These are phyloP conservation scores for Elongisporangium undulatum DNA, from an alignment of 352 stramenopile genomes.

Conservation along the genomic window DNA sequence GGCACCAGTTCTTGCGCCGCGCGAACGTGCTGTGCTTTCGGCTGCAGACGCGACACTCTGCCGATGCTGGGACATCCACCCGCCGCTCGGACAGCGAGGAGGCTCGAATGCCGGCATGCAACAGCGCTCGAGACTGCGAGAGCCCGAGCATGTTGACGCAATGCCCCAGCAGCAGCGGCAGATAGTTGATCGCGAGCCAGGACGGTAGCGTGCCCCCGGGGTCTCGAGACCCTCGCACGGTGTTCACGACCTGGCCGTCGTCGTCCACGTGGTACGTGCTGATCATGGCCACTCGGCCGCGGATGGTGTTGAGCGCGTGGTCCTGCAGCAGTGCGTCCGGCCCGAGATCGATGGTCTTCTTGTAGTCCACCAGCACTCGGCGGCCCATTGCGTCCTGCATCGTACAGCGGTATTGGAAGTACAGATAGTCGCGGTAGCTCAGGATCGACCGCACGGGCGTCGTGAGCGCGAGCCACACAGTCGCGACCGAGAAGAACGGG, in stretches of 20 bases:
- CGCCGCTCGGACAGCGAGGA: not conserved
- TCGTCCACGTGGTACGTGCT: not conserved
- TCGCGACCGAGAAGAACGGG: slow-evolving; percentile 10
- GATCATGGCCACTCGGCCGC: not conserved
- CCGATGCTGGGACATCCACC: not conserved
- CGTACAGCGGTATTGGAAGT: slow-evolving; percentile 3
- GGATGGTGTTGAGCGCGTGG: not conserved
- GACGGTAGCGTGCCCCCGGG: not conserved
- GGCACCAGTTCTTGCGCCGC: not conserved
- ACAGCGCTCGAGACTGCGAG: not conserved
- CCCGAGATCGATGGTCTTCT: not conserved
- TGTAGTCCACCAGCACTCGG: not conserved
- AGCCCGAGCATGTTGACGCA: not conserved
- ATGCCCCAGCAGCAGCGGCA: not conserved
- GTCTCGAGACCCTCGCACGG: not conserved
- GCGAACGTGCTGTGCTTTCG: not conserved
- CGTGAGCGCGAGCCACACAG: slow-evolving; percentile 7
- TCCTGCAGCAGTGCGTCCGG: not conserved
- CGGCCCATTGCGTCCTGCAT: not conserved
- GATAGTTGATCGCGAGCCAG: not conserved
- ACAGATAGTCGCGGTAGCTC: slow-evolving; percentile 3
- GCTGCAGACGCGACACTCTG: not conserved
- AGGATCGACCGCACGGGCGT: slow-evolving; percentile 1
- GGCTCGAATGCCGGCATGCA: not conserved
- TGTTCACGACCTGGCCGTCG: not conserved